Evolutionary conservation across 352 stramenopile genomes (phyloP).

Genomic region (Pythium diclinum): DNA sequence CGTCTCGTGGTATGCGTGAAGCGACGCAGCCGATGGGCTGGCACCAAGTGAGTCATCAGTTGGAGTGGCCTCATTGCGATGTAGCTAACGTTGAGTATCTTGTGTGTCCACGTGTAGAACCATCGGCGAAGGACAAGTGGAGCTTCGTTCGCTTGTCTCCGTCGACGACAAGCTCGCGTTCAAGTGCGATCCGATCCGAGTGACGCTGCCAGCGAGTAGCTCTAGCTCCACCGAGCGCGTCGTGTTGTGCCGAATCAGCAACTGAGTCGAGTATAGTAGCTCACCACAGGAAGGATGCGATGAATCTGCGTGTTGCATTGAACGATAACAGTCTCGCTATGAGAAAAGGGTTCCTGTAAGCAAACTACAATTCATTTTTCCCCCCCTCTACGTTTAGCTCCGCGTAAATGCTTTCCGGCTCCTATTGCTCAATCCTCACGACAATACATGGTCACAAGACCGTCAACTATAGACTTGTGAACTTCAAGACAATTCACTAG

Average conservation of each 20-base stretch:
- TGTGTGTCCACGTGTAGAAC: neutral
- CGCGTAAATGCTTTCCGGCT: too few relatives aligned
- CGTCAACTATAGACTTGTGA: too few relatives aligned
- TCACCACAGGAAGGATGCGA: too few relatives aligned
- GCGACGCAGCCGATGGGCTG: neutral
- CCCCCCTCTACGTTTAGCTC: too few relatives aligned
- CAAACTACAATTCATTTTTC: too few relatives aligned
- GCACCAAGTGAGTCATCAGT: neutral
- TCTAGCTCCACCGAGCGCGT: neutral
- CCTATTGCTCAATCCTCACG: too few relatives aligned
- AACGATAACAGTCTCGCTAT: too few relatives aligned
- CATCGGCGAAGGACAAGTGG: neutral
- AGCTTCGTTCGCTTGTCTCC: neutral
- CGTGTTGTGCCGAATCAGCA: neutral
- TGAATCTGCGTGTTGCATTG: too few relatives aligned
- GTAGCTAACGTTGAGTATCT: neutral
- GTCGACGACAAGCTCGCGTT: neutral
- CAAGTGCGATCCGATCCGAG: neutral
- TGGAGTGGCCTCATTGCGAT: too few relatives aligned
- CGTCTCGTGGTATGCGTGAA: neutral
- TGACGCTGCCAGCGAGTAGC: neutral
- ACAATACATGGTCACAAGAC: too few relatives aligned
- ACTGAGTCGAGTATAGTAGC: neutral
- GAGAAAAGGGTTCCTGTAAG: too few relatives aligned
- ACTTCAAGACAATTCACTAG: too few relatives aligned